phyloP scores from a whole-genome alignment of 371 early-diverging fungal genomes.

The Lichtheimia ramosa region DNA sequence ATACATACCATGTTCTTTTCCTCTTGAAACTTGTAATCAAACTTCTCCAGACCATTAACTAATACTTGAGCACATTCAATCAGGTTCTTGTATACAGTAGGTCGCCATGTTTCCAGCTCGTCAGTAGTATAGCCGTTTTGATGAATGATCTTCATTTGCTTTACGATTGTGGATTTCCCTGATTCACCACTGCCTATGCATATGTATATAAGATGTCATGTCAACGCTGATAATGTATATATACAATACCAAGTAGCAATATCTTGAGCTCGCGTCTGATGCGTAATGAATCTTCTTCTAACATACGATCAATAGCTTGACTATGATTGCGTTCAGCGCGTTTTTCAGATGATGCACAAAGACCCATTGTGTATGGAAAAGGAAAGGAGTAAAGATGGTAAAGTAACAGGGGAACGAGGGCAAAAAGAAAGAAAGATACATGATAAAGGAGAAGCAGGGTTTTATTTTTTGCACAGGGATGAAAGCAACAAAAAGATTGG shows the following conservation, averaged over 20 bases:
- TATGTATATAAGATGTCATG: background rate
- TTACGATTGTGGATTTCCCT: slow-evolving; percentile 91
- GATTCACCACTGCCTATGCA: slow-evolving; percentile 81
- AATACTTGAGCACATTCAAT: slow-evolving; percentile 73
- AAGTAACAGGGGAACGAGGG: slow-evolving; percentile 6
- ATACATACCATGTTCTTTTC: slow-evolving; percentile 47
- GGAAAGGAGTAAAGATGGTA: background rate
- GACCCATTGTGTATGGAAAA: slow-evolving; percentile 49
- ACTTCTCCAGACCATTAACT: slow-evolving; percentile 59
- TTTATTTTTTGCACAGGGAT: slow-evolving; percentile 7
- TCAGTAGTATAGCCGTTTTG: slow-evolving; percentile 82
- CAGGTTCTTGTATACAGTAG: slow-evolving; percentile 80
- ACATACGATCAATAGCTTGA: slow-evolving; percentile 59
- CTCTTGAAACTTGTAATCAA: slow-evolving; percentile 50
- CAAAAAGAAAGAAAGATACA: background rate
- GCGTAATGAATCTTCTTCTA: slow-evolving; percentile 58
- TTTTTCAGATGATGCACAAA: slow-evolving; percentile 69
- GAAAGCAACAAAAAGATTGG: background rate
- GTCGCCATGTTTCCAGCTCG: slow-evolving; percentile 75
- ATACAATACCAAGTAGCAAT: slow-evolving; percentile 61
- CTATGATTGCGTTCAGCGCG: slow-evolving; percentile 55
- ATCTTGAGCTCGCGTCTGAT: slow-evolving; percentile 74
- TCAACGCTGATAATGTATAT: background rate
- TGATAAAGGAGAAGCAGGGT: background rate
- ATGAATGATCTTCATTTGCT: slow-evolving; percentile 94